Base-by-base conservation (phyloP, 2,329 filamentous ascomycete genomes). In the Cytospora paraplurivora region DNA sequence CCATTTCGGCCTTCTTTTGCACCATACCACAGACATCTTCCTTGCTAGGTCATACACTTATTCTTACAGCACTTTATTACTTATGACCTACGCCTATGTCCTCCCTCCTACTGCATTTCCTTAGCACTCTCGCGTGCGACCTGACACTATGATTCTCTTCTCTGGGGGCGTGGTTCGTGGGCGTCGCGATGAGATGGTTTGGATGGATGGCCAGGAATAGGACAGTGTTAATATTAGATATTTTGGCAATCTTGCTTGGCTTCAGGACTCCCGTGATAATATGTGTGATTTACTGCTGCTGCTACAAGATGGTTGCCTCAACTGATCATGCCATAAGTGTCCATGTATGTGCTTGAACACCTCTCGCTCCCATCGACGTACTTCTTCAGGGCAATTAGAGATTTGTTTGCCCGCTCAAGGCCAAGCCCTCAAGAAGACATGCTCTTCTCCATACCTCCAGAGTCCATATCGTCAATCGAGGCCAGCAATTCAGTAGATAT, bases 21-120 rank as follows among this genome's bases (percentile, higher is more conserved):
- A 35, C 19, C 55, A 61, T 21, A 38, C 41, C 53, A 57, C 53
- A 59, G 58, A 13, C 27, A 60, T 50, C 8, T 50, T 62, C 33
- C 52, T 44, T 41, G 27, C 32, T 60, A 53, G 63, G 63, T 65
- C 63, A 63, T 63, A 63, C 63, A 58, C 59, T 44, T 54, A 44
- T 62, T 65, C 56, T 65, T 52, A 56, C 32, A 62, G 60, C 60
- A 59, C 4, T 59, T 50, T 65, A 56, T 59, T 56, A 56, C 44
- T 56, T 53, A 57, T 65, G 63, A 56, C 60, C 63, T 63, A 52
- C 59, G 49, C 58, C 21, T 47, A 4, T 1, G n/a, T 10, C 44
- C 17, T 17, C 21, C 12, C n/a, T 4, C n/a, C 44, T 19, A 4
- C 10, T 47, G 19, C 44, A 47, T 21, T n/a, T 47, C 4, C 17